Evolutionary conservation across 345 rosid genomes (phyloP).

Genomic region (Diplotaxis tenuifolia): DNA sequence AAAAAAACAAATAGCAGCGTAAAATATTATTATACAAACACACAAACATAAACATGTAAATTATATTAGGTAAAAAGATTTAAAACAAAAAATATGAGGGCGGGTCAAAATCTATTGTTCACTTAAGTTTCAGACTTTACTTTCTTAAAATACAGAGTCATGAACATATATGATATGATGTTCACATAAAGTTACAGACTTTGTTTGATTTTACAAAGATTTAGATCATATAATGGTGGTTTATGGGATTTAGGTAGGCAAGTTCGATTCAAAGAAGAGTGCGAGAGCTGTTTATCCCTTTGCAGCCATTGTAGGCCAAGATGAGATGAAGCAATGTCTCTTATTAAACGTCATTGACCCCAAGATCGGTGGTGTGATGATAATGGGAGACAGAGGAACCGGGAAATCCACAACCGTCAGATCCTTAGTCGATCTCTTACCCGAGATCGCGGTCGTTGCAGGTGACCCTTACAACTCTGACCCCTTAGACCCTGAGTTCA

Average conservation of each 20-base stretch:
- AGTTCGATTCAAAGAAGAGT: constrained; percentile 60
- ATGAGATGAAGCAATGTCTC: constrained; percentile 97
- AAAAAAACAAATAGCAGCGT: no score
- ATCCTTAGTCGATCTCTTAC: constrained; percentile 87
- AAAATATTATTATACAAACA: no score
- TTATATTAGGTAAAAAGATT: no score
- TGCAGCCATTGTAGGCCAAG: constrained; percentile 97
- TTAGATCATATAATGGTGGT: not conserved
- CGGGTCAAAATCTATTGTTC: no score
- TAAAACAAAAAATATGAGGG: no score
- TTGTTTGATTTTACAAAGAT: not conserved
- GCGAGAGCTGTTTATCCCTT: constrained; percentile 96
- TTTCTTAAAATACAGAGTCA: no score
- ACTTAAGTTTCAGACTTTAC: no score
- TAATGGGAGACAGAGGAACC: constrained; percentile 96
- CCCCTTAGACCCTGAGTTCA: constrained; percentile 83
- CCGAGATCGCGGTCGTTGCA: constrained; percentile 73
- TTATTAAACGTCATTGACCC: constrained; percentile 90
- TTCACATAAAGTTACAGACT: not conserved
- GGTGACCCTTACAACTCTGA: constrained; percentile 96
- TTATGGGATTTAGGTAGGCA: constrained; percentile 47
- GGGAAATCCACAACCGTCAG: constrained; percentile 93
- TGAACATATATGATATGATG: not conserved
- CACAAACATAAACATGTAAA: no score
- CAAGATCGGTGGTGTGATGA: constrained; percentile 96